phyloP scores from a whole-genome alignment of 2,329 filamentous ascomycete species.

The Cladophialophora yegresii region DNA sequence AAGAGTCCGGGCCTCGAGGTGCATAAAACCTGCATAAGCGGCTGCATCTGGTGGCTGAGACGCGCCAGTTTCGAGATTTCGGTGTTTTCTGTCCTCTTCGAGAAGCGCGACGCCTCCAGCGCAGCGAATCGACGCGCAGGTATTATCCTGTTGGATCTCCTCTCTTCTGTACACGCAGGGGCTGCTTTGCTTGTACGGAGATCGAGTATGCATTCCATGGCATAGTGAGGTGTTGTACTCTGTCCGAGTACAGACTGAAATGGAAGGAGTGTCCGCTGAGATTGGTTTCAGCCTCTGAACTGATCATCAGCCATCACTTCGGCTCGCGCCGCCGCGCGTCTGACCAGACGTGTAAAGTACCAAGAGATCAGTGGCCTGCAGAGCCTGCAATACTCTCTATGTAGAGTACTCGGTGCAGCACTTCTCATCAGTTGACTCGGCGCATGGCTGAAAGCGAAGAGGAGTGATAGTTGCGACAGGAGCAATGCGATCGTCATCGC shows the following conservation, averaged over 20 bases:
- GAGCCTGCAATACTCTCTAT: neutral
- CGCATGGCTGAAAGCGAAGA: neutral
- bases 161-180: neutral
- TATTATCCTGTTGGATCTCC: neutral
- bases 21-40: slow-evolving; percentile 23
- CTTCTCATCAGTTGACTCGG: neutral
- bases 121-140: slow-evolving; percentile 6
- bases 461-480: neutral
- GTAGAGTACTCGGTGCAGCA: neutral
- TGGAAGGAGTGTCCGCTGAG: neutral
- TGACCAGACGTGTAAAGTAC: neutral
- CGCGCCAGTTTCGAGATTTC: slow-evolving; percentile 20
- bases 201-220: too few relatives aligned
- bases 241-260: neutral
- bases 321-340: slow-evolving; percentile 8
- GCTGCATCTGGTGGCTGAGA: slow-evolving; percentile 25
- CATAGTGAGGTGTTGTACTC: too few relatives aligned
- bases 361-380: neutral
- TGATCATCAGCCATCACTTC: neutral
- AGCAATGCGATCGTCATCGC: neutral
- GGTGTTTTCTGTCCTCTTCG: slow-evolving; percentile 7
- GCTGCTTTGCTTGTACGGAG: neutral
- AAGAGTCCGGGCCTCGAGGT: slow-evolving; percentile 16
- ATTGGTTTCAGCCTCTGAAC: neutral
- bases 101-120: neutral